Evolutionary conservation across 2,329 filamentous ascomycete species (phyloP).

Genomic region (Escovopsis sp.): DNA sequence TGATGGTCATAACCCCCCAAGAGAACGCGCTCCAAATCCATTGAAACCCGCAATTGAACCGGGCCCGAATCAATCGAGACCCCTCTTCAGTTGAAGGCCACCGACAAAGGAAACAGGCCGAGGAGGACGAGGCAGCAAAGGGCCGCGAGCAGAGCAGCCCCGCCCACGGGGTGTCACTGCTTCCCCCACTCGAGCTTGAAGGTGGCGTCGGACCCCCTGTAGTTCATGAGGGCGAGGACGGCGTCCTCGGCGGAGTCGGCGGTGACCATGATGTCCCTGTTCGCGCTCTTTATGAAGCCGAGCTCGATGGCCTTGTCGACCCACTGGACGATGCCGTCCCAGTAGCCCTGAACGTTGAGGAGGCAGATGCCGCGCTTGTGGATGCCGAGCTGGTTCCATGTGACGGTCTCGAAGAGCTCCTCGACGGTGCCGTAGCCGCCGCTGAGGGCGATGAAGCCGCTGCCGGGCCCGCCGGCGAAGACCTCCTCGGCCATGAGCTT

Average conservation of each 20-base stretch:
- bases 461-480: constrained; percentile 63
- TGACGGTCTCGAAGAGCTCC: constrained; percentile 81
- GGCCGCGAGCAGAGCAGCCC: too few relatives aligned
- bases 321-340: constrained; percentile 76
- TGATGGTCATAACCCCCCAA: too few relatives aligned
- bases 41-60: too few relatives aligned
- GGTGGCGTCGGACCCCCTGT: constrained; percentile 59
- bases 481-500: constrained; percentile 85
- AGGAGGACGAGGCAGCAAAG: background rate
- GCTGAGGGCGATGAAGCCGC: constrained; percentile 75
- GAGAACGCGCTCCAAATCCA: too few relatives aligned
- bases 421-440: constrained; percentile 93
- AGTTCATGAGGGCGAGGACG: constrained; percentile 53
- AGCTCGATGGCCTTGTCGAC: constrained; percentile 58
- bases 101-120: background rate
- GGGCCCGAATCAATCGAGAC: too few relatives aligned
- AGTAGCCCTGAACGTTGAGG: constrained; percentile 82
- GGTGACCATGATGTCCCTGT: constrained; percentile 65
- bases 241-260: constrained; percentile 60
- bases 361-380: constrained; percentile 67
- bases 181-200: constrained; percentile 73
- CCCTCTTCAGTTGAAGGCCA: background rate
- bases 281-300: constrained; percentile 61
- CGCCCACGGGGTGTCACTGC: constrained; percentile 27
- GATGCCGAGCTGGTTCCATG: constrained; percentile 95